Conservation (phyloP, 2,329 filamentous ascomycete species). For the Trichoderma atroviride region DNA sequence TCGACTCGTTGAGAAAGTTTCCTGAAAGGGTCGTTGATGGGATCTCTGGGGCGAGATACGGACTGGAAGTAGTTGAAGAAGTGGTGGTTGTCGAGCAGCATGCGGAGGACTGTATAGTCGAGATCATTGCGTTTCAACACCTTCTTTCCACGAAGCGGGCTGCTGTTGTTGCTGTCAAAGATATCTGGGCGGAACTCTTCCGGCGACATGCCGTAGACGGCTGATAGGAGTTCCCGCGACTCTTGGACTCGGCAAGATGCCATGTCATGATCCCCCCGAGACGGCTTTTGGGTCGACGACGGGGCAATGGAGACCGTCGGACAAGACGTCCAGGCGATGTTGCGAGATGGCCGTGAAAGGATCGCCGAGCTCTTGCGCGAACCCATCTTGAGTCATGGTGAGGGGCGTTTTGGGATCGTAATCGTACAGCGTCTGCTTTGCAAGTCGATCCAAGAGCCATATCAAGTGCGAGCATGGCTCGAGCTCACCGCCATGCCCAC, state of each 20-base stretch:
- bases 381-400: slow-evolving; percentile 48
- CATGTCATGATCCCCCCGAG: slow-evolving; percentile 35
- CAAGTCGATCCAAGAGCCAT: slow-evolving; percentile 58
- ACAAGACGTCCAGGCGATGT: slow-evolving; percentile 55
- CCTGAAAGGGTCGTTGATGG: slow-evolving; percentile 51
- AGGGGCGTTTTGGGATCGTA: slow-evolving; percentile 45
- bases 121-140: slow-evolving; percentile 50
- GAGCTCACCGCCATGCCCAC: slow-evolving; percentile 34
- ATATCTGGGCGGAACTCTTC: slow-evolving; percentile 53
- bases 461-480: slow-evolving; percentile 55
- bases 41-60: slow-evolving; percentile 48
- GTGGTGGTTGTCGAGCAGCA: slow-evolving; percentile 57
- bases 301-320: slow-evolving; percentile 55
- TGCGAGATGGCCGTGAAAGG: slow-evolving; percentile 53
- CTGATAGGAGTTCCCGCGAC: slow-evolving; percentile 55
- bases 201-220: slow-evolving; percentile 43
- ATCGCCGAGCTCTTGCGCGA: slow-evolving; percentile 50
- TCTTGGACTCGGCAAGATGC: slow-evolving; percentile 49
- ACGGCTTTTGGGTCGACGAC: slow-evolving; percentile 40
- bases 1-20: slow-evolving; percentile 52
- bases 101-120: slow-evolving; percentile 55
- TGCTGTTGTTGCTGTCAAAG: slow-evolving; percentile 36
- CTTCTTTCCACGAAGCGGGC: slow-evolving; percentile 36
- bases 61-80: slow-evolving; percentile 58
- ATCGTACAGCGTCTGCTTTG: slow-evolving; percentile 50